Evolutionary conservation across 805 yeast genomes (phyloP), one percentile per base, ranked within the genome.

Genomic region (Ogataea henricii): DNA sequence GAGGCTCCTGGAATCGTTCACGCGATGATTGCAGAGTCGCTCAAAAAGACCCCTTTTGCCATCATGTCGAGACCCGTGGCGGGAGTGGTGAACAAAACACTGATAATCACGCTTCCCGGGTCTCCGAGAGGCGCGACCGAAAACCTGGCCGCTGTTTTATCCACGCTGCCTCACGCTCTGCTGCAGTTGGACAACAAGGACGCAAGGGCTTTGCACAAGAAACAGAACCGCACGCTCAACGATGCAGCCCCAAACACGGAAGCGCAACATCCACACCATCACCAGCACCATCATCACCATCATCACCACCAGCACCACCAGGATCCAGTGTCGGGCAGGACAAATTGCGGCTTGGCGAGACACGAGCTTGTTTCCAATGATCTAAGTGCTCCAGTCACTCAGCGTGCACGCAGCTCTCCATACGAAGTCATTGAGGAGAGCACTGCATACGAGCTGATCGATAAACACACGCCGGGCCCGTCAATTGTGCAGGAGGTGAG

Each of bases 1-100:
- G 68, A 70, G 35, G 79, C 82, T 0, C 76, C 79, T 1, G 83
- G 82, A 1, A 56, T 78, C 8, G 76, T 72, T 5, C 77, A 74
- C 37, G 71, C 70, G 3, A 76, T 78, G 81, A 58, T 78, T 3
- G 48, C 63, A 1, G 65, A 60, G 20, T 74, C 81, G 1, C 63
- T 77, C 17, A 55, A 65, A 43, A 64, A 69, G 21, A 78, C 83
- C 0, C 76, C 77, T 1, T 67, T 65, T 53, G 82, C 81, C 1
- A 74, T 74, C 36, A 58, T 77, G 65, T 63, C 79, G 3, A 64
- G 83, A 23, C 81, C 81, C 1, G 74, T 74, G 4, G 79, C 81
- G 2, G 83, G 83, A 2, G 63, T 71, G 2, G 55, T 60, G 12
- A 62, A 63, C 22, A 57, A 65, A 18, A 50, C 73, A 0, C 51